phyloP scores from a whole-genome alignment of 2,329 filamentous ascomycete genomes.

The Paecilomyces sp. region DNA sequence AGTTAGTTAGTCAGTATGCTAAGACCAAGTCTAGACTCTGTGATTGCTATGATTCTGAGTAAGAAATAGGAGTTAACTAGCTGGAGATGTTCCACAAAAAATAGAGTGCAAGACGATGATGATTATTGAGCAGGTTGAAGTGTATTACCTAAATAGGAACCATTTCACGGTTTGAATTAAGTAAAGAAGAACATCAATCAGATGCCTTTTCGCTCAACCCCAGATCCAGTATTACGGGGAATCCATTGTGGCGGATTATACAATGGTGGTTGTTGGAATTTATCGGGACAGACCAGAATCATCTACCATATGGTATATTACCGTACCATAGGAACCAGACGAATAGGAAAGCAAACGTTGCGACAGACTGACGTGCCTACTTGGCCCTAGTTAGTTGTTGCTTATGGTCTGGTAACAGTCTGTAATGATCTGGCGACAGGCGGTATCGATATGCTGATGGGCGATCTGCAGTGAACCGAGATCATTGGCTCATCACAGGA shows the following conservation, averaged over 20 bases:
- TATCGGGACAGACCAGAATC: background rate
- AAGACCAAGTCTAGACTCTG: background rate
- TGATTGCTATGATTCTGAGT: background rate
- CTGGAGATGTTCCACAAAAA: background rate
- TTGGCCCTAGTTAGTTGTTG: background rate
- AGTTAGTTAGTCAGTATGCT: too few species aligned
- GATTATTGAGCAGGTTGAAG: too few species aligned
- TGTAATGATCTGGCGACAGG: background rate
- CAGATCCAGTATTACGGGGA: too few species aligned
- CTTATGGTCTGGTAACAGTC: background rate
- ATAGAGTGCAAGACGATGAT: too few species aligned
- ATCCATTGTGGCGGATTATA: too few species aligned
- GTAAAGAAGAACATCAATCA: too few species aligned
- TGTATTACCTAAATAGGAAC: too few species aligned
- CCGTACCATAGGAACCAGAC: background rate
- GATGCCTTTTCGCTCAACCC: too few species aligned
- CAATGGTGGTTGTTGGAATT: too few species aligned
- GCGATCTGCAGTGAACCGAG: background rate
- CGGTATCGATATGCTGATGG: background rate
- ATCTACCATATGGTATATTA: background rate
- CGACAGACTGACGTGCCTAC: background rate
- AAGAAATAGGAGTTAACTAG: background rate
- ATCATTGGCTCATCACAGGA: background rate
- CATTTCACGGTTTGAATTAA: too few species aligned
- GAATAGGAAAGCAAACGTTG: background rate